Evolutionary conservation across 2,329 filamentous ascomycete genomes (phyloP), one percentile per base, ranked within the genome.

Genomic region (Colletotrichum abscissum): DNA sequence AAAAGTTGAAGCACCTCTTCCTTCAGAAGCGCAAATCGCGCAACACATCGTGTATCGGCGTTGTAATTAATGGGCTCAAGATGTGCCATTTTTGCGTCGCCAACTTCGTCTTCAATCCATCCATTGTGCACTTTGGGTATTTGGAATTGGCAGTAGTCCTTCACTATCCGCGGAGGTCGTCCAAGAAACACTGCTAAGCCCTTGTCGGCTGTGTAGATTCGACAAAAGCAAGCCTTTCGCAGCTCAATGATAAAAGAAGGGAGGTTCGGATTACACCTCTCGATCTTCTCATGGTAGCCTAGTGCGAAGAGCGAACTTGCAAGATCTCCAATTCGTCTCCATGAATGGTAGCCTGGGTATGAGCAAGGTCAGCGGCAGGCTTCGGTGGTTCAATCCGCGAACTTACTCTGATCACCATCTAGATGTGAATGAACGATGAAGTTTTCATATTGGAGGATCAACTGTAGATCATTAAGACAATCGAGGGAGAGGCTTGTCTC

Each of bases 281-380:
- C 42, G 7, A 49, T 49, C 19, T 84, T 80, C 62, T 87, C 81
- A 70, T 88, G 86, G 30, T 87, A 81, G 5, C 86, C 86, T 5
- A 86, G 81, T 11, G 86, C 85, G 71, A 84, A 86, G 1, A 87
- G 78, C 0, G 86, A 86, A 49, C 82, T 82, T 4, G 83, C 82
- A 7, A 88, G 79, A 69, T 87, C 85, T 28, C 86, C 85, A 2
- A 88, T 78, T 42, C 81, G 82, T 58, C 85, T 81, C 86, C 86
- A 88, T 4, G 85, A 84, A 57, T 82, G 80, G 56, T 86, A 87
- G 71, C 85, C 86, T 85, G n/a, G 38, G 14, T 67, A 30, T 11
- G 16, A n/a, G 75, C 81, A 76, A 49, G 8, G 19, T 49, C 8
- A 49, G 19, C 42, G 4, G 16, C 19, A 49, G 19, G n/a, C 19